phyloP scores from a whole-genome alignment of 1,284 basidiomycete genomes.

The Sanghuangporus baumii region DNA sequence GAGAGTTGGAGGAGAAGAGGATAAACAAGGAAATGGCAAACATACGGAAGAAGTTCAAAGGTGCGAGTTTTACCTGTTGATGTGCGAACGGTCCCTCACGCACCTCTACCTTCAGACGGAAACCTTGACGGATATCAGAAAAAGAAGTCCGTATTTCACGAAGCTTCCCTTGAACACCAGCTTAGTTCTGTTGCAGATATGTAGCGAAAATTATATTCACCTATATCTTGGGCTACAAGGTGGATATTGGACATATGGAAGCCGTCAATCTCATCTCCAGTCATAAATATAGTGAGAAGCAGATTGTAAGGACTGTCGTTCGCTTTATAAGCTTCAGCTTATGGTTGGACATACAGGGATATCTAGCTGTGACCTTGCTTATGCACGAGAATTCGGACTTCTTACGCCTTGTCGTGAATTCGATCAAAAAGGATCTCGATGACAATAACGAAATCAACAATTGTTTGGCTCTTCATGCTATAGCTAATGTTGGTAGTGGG shows the following conservation, averaged over 20 bases:
- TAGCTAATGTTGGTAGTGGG: conserved; percentile 95
- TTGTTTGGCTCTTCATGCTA: conserved; percentile 95
- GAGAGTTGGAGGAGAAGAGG: conserved; percentile 91
- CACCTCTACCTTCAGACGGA: conserved; percentile 58
- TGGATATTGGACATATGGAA: conserved; percentile 99
- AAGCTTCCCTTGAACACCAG: conserved; percentile 13
- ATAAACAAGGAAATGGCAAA: conserved; percentile 99
- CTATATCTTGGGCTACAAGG: conserved; percentile 97
- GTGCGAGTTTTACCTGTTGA: conserved; percentile 32
- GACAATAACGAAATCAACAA: conserved; percentile 94
- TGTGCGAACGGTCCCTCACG: neutral
- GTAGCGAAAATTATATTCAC: conserved; percentile 98
- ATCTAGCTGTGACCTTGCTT: conserved; percentile 92
- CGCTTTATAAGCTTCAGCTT: neutral
- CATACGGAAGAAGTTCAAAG: conserved; percentile 98
- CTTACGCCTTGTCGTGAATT: conserved; percentile 93
- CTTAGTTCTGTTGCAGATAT: conserved; percentile 49
- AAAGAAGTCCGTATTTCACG: conserved; percentile 76
- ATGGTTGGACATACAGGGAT: conserved; percentile 55
- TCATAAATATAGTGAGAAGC: conserved; percentile 96
- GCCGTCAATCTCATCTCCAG: conserved; percentile 97
- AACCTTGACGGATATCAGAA: conserved; percentile 98
- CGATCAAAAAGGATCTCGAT: conserved; percentile 95
- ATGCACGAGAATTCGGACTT: conserved; percentile 99
- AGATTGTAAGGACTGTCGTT: conserved; percentile 69